These are phyloP conservation scores for Sporothrix variecibatus DNA, from an alignment of 2,329 filamentous ascomycete genomes.

Conservation along the genomic window DNA sequence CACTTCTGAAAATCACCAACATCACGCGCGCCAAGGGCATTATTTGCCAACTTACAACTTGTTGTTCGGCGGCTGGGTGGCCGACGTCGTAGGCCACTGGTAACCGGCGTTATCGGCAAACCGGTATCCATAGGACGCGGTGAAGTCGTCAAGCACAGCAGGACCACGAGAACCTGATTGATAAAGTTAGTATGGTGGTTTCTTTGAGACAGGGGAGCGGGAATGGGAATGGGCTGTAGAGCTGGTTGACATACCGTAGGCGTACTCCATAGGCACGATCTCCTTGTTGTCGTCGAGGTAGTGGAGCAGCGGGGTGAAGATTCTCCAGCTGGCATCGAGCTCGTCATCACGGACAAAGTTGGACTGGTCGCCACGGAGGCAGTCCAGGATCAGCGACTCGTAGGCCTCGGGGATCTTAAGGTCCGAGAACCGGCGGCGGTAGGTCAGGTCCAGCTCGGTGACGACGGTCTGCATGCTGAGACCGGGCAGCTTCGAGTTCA, in stretches of 20 bases:
- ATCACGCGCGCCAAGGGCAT: constrained; percentile 13
- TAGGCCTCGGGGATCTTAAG: constrained; percentile 99
- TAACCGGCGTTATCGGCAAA: constrained; percentile 96
- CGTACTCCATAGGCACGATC: constrained; percentile 99
- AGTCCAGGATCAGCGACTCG: constrained; percentile 95
- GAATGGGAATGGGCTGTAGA: background rate
- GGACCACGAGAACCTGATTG: constrained; percentile 86
- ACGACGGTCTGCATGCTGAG: constrained; percentile 99
- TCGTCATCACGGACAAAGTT: constrained; percentile 99
- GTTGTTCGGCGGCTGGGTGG: constrained; percentile 59
- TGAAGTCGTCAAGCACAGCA: constrained; percentile 96
- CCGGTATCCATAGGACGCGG: constrained; percentile 96
- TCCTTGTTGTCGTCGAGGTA: constrained; percentile 99
- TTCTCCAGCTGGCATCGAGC: constrained; percentile 95
- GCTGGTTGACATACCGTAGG: constrained; percentile 72
- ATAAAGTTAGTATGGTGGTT: constrained; percentile 32
- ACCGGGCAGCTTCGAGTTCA: constrained; percentile 99
- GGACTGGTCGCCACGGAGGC: constrained; percentile 97
- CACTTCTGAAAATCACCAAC: background rate
- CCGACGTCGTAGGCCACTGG: constrained; percentile 85
- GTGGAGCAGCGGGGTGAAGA: constrained; percentile 95
- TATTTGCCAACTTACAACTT: constrained; percentile 67
- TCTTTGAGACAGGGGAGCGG: too few relatives aligned
- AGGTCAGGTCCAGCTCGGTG: constrained; percentile 96
- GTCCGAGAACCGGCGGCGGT: constrained; percentile 96